Evolutionary conservation across 768 basidiomycete species (phyloP).

Genomic region (Boletus pseudopeckii): DNA sequence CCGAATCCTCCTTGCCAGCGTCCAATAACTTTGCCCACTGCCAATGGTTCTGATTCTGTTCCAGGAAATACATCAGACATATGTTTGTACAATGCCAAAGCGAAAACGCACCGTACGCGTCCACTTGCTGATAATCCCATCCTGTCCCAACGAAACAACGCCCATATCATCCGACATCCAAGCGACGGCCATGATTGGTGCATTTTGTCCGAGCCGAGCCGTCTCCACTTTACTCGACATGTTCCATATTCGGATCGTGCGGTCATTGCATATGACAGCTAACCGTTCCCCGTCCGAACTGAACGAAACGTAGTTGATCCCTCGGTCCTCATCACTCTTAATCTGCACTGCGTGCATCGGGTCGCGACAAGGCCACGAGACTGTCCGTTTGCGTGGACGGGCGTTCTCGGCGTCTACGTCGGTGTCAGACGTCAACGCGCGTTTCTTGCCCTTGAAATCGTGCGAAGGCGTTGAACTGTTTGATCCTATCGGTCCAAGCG

Average conservation of each 20-base stretch:
- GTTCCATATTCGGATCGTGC: conserved; percentile 62
- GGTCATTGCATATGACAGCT: conserved; percentile 60
- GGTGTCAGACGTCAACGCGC: conserved; percentile 29
- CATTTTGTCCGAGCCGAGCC: conserved; percentile 52
- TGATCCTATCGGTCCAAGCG: conserved; percentile 14
- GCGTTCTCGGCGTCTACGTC: conserved; percentile 25
- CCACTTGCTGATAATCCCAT: conserved; percentile 61
- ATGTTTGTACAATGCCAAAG: not conserved
- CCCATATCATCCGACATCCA: conserved; percentile 62
- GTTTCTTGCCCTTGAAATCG: conserved; percentile 37
- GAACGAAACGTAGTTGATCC: conserved; percentile 47
- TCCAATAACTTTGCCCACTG: conserved; percentile 54
- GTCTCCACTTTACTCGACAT: conserved; percentile 47
- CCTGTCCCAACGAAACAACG: conserved; percentile 52
- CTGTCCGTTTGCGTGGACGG: conserved; percentile 34
- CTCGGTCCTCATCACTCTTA: conserved; percentile 45
- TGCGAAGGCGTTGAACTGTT: conserved; percentile 27
- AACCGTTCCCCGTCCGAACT: conserved; percentile 53
- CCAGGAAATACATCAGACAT: not conserved
- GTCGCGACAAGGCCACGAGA: conserved; percentile 49
- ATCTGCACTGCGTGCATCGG: conserved; percentile 37
- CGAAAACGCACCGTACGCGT: conserved; percentile 44
- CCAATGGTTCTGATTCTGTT: conserved; percentile 50
- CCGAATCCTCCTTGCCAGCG: conserved; percentile 43
- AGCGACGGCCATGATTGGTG: conserved; percentile 44